These are phyloP conservation scores for Geotrichum macrosporum DNA, from an alignment of 1,139 yeast species.

Conservation along the genomic window DNA sequence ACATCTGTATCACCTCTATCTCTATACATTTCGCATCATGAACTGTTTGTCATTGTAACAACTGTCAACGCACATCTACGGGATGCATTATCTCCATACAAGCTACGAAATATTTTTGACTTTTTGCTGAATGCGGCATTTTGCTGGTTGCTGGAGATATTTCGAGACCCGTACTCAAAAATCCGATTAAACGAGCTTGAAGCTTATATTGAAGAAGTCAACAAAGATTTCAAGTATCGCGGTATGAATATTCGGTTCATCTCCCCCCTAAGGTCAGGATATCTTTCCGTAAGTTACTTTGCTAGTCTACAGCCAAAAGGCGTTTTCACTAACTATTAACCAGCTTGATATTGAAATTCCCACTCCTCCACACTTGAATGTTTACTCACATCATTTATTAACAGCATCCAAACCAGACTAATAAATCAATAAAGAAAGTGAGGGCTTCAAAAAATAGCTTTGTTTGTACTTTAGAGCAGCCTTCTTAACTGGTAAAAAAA, in stretches of 20 bases:
- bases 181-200: conserved; percentile 45
- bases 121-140: conserved; percentile 31
- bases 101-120: conserved; percentile 41
- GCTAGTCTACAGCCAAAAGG: neutral
- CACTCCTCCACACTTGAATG: conserved; percentile 13
- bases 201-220: conserved; percentile 44
- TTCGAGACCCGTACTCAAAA: conserved; percentile 28
- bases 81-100: conserved; percentile 44
- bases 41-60: conserved; percentile 43
- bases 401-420: neutral
- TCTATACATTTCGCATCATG: conserved; percentile 39
- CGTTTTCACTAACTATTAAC: neutral
- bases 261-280: conserved; percentile 55
- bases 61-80: conserved; percentile 46
- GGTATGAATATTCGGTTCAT: conserved; percentile 43
- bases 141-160: conserved; percentile 15
- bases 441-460: no score
- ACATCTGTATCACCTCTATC: conserved; percentile 47
- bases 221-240: conserved; percentile 35
- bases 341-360: conserved; percentile 24
- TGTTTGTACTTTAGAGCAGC: no score
- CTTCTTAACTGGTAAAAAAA: conserved; percentile 19
- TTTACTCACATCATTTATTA: conserved; percentile 5
- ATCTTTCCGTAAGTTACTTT: conserved; percentile 48
- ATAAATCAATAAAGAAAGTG: neutral